These are phyloP conservation scores for Endotrypanum monterogeii DNA, from an alignment of 208 protist species.

Conservation along the genomic window DNA sequence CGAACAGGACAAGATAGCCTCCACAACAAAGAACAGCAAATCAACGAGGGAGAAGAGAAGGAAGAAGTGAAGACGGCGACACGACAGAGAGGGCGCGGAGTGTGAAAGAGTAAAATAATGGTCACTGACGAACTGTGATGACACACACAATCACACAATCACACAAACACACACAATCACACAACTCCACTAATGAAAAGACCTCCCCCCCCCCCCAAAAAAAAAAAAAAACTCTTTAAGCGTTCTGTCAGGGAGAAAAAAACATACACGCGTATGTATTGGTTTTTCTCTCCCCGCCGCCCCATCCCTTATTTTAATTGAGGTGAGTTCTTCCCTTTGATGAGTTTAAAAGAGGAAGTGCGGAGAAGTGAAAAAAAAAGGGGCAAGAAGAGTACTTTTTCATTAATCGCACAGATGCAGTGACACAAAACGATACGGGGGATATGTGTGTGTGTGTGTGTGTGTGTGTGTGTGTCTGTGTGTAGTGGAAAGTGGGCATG, in stretches of 20 bases:
- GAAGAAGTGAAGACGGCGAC: neutral
- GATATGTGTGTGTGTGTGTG: neutral
- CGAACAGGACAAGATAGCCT: neutral
- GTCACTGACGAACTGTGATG: neutral
- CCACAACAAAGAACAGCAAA: neutral
- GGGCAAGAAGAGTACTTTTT: constrained; percentile 1
- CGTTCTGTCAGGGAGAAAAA: too few relatives aligned
- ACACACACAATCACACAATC: too few relatives aligned
- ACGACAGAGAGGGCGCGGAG: neutral
- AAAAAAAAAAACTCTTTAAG: neutral
- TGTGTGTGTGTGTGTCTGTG: neutral
- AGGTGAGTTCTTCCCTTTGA: too few relatives aligned
- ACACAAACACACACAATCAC: too few relatives aligned
- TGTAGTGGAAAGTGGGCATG: too few relatives aligned
- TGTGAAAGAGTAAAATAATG: neutral
- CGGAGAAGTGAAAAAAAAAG: constrained; percentile 8
- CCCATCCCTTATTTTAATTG: too few relatives aligned
- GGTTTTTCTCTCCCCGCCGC: too few relatives aligned
- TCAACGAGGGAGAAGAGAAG: neutral
- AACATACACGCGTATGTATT: neutral
- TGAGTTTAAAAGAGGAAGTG: neutral
- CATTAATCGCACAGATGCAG: neutral
- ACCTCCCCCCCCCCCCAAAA: neutral
- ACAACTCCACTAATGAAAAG: neutral
- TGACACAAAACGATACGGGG: neutral